Evolutionary conservation across 768 basidiomycete genomes (phyloP).

Genomic region (Phylloporus arenicola): DNA sequence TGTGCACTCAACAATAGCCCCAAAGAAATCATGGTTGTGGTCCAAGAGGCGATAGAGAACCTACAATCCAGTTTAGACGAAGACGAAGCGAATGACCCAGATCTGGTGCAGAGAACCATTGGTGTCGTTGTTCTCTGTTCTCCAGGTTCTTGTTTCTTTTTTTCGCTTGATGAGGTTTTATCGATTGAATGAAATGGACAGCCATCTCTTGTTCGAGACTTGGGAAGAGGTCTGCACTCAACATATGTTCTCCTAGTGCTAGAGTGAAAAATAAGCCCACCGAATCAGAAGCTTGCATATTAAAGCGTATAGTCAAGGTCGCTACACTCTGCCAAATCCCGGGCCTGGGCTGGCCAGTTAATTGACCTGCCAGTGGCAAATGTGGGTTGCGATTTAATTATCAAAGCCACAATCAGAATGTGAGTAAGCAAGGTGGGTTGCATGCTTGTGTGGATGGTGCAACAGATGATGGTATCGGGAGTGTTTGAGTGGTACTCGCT

Average conservation of each 20-base stretch:
- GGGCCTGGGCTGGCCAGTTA: too few species aligned
- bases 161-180: background rate
- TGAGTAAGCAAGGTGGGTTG: background rate
- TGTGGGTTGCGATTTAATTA: background rate
- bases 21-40: conserved; percentile 39
- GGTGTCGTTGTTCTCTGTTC: conserved; percentile 18
- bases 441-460: background rate
- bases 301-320: too few species aligned
- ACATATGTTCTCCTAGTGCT: conserved; percentile 17
- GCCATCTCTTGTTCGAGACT: conserved; percentile 23
- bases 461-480: too few species aligned
- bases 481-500: too few species aligned
- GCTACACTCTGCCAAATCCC: too few species aligned
- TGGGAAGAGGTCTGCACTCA: conserved; percentile 21
- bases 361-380: too few species aligned
- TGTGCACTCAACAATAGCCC: conserved; percentile 31
- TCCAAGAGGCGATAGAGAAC: conserved; percentile 36
- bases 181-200: conserved; percentile 6
- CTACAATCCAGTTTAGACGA: conserved; percentile 17
- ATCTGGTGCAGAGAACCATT: conserved; percentile 11
- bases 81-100: conserved; percentile 4
- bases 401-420: background rate
- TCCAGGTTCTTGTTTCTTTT: conserved; percentile 14
- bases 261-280: too few species aligned
- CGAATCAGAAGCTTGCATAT: too few species aligned